Evolutionary conservation across 2,329 filamentous ascomycete species (phyloP), one percentile per base, ranked within the genome.

Genomic region (Aschersonia sp.): DNA sequence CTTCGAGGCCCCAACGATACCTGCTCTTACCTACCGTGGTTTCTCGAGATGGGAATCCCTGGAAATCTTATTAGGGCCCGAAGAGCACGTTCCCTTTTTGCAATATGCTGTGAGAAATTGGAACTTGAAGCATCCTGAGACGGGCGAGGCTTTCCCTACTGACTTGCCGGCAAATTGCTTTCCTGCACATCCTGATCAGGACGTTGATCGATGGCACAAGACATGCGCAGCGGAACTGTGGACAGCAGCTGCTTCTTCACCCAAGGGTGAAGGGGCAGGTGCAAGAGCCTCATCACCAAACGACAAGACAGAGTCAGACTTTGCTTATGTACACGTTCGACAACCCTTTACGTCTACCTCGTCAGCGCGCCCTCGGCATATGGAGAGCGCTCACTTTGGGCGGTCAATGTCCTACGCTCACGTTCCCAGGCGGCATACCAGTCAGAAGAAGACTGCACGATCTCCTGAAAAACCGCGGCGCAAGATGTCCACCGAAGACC

Each of bases 41-140:
- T 98, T 94, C 63, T 85, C 91, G 43, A 82, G 87, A 61, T 98
- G 91, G 91, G 84, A 95, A 68, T 88, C 86, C 0, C 85, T 97
- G 48, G 88, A 97, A 66, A 75, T 95, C 29, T 70, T 97, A 38
- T 75, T 97, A 2, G 85, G 82, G 2, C 92, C 92, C 0, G 84
- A 92, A 55, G 86, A 94, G 57, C 89, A 97, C 66, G 84, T 89
- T 1, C 79, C 80, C 0, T 91, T 89, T 56, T 65, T 98, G 30
- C 87, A 92, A 57, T 82, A 78, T 57, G 87, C 89, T 0, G 84
- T 94, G 3, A 75, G 75, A 51, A 73, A 84, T 53, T 96, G 89
- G 76, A 73, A 79, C 38, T 74, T 97, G 50, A 77, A 75, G 51
- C 79, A 94, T 57, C 84, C 84, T 0, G 77, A 80, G 43, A 88